A percentile compares a stretch with the other conserved stretches of the same genome.
Conservation (phyloP, 345 rosid species). For the Triadica sebifera region DNA sequence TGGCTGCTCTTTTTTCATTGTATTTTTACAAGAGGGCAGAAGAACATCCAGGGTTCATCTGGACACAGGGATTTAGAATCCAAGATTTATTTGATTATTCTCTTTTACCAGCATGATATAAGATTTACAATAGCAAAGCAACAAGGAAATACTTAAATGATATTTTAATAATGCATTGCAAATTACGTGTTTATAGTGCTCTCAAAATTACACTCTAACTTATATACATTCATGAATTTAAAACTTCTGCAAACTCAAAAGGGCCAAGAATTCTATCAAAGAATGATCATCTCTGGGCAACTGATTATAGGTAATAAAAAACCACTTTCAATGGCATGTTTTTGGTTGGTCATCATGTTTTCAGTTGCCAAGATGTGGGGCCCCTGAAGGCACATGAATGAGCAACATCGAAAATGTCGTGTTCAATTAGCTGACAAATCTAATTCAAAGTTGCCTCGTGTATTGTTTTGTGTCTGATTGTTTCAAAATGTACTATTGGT, state of each 20-base stretch:
- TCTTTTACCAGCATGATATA: not conserved
- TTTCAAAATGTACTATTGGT: not conserved
- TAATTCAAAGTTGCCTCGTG: not conserved
- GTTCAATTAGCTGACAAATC: no score
- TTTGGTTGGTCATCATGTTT: not conserved
- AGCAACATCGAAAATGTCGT: not conserved
- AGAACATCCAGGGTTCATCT: not conserved
- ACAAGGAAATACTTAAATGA: not conserved
- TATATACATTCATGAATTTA: not conserved
- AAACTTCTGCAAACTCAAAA: not conserved
- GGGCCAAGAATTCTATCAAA: not conserved
- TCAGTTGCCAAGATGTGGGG: not conserved
- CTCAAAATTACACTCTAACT: not conserved
- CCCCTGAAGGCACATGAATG: not conserved
- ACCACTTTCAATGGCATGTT: not conserved
- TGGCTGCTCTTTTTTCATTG: no score
- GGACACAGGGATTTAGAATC: not conserved
- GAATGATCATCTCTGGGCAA: not conserved
- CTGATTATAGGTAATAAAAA: not conserved
- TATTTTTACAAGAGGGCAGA: not conserved
- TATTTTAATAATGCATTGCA: not conserved
- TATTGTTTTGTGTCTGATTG: constrained; percentile 1
- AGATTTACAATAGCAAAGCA: not conserved
- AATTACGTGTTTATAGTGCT: not conserved
- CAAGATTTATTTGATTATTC: not conserved